Percentiles rank a stretch among this genome's conserved stretches.
Evolutionary conservation across 176 grass and related monocot species (phyloP).

Genomic region (Olyra latifolia): DNA sequence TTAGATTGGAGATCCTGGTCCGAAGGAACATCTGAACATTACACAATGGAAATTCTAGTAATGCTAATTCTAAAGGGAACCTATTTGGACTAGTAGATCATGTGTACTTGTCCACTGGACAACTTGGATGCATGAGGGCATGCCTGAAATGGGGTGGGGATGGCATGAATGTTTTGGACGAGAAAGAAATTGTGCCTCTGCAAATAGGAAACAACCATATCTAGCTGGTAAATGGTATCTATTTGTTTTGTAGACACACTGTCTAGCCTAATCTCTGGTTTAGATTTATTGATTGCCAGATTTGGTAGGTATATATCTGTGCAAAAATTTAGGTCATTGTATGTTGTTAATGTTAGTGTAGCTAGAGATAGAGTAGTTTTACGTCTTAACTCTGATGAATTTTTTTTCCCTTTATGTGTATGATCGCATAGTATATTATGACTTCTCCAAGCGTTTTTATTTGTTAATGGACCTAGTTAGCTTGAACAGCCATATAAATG

Average conservation of each 20-base stretch:
- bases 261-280: background rate
- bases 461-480: background rate
- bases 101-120: background rate
- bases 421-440: background rate
- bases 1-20: constrained; percentile 28
- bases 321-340: too few relatives aligned
- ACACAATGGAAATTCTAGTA: constrained; percentile 23
- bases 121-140: background rate
- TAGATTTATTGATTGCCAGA: background rate
- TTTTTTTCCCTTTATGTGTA: background rate
- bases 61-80: background rate
- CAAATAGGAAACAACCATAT: background rate
- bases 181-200: background rate
- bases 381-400: background rate
- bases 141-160: background rate
- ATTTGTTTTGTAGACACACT: background rate
- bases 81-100: constrained; percentile 6
- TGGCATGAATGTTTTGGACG: background rate
- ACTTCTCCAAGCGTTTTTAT: background rate
- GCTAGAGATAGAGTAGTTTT: background rate
- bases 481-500: background rate
- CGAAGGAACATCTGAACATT: background rate
- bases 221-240: background rate
- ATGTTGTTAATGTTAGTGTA: background rate
- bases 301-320: background rate